These are phyloP conservation scores for Lasiodiplodia theobromae DNA, from an alignment of 2,329 filamentous ascomycete genomes.

Conservation along the genomic window DNA sequence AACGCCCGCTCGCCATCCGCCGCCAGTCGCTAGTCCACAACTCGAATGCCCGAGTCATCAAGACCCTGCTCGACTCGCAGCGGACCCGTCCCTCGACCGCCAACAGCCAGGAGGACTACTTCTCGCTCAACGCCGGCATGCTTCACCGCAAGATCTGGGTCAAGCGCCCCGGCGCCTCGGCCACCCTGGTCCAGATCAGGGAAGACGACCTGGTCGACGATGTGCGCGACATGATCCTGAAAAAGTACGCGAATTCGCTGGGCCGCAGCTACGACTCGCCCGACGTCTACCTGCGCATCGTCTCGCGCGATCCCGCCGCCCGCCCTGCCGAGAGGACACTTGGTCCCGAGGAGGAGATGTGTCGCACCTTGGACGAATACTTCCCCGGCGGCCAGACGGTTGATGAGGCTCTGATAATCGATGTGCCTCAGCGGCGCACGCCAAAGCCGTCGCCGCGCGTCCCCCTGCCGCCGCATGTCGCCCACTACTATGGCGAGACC, in stretches of 20 bases:
- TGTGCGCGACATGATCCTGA: slow-evolving; percentile 87
- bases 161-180: slow-evolving; percentile 81
- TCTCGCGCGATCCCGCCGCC: slow-evolving; percentile 66
- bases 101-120: slow-evolving; percentile 48
- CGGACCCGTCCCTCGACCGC: slow-evolving; percentile 37
- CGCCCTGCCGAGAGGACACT: slow-evolving; percentile 69
- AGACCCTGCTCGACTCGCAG: slow-evolving; percentile 58
- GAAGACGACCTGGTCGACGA: slow-evolving; percentile 95
- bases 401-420: slow-evolving; percentile 89
- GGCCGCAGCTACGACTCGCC: slow-evolving; percentile 89
- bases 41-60: slow-evolving; percentile 55
- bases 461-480: slow-evolving; percentile 42
- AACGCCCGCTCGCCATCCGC: slow-evolving; percentile 34
- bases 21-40: slow-evolving; percentile 48
- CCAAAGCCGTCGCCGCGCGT: slow-evolving; percentile 79
- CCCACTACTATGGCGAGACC: slow-evolving; percentile 66
- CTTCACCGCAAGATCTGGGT: slow-evolving; percentile 89
- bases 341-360: slow-evolving; percentile 86
- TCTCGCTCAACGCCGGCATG: slow-evolving; percentile 45
- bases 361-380: slow-evolving; percentile 77
- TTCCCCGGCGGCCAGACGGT: slow-evolving; percentile 87
- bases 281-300: slow-evolving; percentile 81
- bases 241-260: slow-evolving; percentile 92
- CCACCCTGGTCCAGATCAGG: slow-evolving; percentile 83
- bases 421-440: slow-evolving; percentile 77